Base-by-base conservation (phyloP, 768 basidiomycete species). In the Pulveroboletus ravenelii region DNA sequence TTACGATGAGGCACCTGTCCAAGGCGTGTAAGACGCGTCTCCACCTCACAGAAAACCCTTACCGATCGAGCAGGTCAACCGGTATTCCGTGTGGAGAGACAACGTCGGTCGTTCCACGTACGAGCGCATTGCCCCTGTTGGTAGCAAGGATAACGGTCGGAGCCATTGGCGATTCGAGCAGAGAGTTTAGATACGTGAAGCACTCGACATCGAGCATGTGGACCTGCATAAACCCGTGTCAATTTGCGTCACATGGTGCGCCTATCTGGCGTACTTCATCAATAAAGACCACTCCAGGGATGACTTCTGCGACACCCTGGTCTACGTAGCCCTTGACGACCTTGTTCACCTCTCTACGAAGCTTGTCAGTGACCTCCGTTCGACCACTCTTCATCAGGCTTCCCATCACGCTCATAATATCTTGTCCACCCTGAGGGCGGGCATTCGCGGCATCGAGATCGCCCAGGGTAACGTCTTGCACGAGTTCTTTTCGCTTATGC, bases 201-300 rank as follows among this genome's bases (percentile, higher is more conserved):
- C 94, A 97, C 68, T 99, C 96, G 62, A 98, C 94, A 68, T 99
- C 96, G 53, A 99, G 84, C 95, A 98, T 98, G 72, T 99, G 96
- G 20, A 98, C 95, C 93, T 96, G 61, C 15, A 32, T 2, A 13
- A 15, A 8, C 23, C n/a, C 20, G 6, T 13, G 10, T 67, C n/a
- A 61, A 31, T 37, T 36, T 37, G 5, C 10, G 10, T 15, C 29
- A 45, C 34, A 10, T 18, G 41, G 27, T 10, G 17, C 9, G 9
- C 54, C 39, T 30, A 18, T 42, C 44, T 50, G 6, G 62, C 79
- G 51, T 59, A 96, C 95, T 81, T 99, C 96, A 66, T 98, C 96
- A 54, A 99, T 94, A 70, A 99, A 99, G 13, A 98, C 85, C 5
- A 99, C 95, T 4, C 96, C 96, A 9, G 96, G 96, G 2, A 99